Base-by-base conservation (phyloP, 768 basidiomycete species). In the Dictyophora rubrovolvata region DNA sequence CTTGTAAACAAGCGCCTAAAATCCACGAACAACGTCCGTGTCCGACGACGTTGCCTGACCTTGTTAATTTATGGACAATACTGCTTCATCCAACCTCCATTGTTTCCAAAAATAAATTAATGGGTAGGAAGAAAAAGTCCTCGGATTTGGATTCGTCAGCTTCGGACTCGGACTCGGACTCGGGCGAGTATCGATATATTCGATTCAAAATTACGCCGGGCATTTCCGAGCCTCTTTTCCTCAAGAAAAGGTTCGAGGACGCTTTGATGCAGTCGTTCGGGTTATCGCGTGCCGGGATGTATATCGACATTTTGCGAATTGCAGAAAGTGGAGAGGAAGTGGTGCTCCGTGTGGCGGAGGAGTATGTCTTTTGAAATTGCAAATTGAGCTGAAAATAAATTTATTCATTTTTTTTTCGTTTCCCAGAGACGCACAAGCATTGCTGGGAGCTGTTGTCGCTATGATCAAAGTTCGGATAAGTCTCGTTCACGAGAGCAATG, bases 281-380 rank as follows among this genome's bases (percentile, higher is more conserved):
- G 2, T 60, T 76, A 46, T 78, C 79, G 3, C 70, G 71, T 9
- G 75, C 83, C 1, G 72, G 75, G 51, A 75, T 73, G 1, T 78
- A 83, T 60, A 60, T 87, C 34, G 86, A 87, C 63, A 68, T 87
- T 10, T 69, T 88, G 17, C 82, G 79, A 75, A 63, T 83, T 9
- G 67, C 73, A 8, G 69, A 73, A 2, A 69, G 73, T 8, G 77
- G 77, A 1, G 62, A 62, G 2, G 71, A 74, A 54, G 71, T 68
- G 36, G 72, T 81, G 10, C 61, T 81, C 28, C 75, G 81, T 46
- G 63, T 58, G 17, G 37, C 48, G 16, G 47, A 49, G 6, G 37
- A 33, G 56, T 50, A 35, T 35, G 57, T 53, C 7, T 35, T 28
- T 34, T 34, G 17, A 20, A 28, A 14, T 21, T 28, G 7, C n/a